Percentiles rank a stretch among this genome's conserved stretches.
These are phyloP conservation scores for Cyclostephanos invisitatus DNA, from an alignment of 108 stramenopile genomes.

Conservation along the genomic window DNA sequence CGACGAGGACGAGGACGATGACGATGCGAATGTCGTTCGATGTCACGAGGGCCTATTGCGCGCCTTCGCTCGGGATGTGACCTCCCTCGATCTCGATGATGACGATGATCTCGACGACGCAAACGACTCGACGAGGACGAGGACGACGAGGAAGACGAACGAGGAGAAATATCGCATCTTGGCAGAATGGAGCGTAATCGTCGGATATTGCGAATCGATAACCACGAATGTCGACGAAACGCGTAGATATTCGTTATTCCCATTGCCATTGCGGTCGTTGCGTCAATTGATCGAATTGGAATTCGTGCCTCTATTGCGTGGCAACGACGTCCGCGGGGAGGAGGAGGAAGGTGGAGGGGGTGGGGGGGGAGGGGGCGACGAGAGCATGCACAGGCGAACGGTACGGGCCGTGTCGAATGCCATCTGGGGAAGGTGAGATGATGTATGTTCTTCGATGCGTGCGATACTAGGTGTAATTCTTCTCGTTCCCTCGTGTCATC, in stretches of 20 bases:
- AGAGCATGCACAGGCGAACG: conserved; percentile 40
- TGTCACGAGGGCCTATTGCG: conserved; percentile 38
- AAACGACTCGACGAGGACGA: background rate
- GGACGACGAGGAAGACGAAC: background rate
- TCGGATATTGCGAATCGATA: conserved; percentile 66
- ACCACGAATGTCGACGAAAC: conserved; percentile 52
- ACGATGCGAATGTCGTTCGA: conserved; percentile 9
- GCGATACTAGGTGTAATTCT: no score
- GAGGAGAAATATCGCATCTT: conserved; percentile 19
- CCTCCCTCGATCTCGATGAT: conserved; percentile 1
- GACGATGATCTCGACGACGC: background rate
- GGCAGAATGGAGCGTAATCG: conserved; percentile 62
- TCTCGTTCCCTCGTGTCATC: no score
- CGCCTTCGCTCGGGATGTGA: conserved; percentile 36
- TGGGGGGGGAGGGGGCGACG: no score
- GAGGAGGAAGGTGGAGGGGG: background rate
- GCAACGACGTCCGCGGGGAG: background rate
- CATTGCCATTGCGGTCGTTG: conserved; percentile 50
- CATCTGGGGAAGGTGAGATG: conserved; percentile 47
- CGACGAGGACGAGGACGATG: conserved; percentile 12
- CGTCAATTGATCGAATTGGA: conserved; percentile 42
- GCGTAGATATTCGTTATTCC: conserved; percentile 48
- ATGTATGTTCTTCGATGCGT: no score
- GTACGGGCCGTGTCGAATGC: conserved; percentile 52
- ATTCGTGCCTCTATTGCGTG: conserved; percentile 31